Base-by-base conservation (phyloP, 345 rosid species). In the Leavenworthia alabamica region DNA sequence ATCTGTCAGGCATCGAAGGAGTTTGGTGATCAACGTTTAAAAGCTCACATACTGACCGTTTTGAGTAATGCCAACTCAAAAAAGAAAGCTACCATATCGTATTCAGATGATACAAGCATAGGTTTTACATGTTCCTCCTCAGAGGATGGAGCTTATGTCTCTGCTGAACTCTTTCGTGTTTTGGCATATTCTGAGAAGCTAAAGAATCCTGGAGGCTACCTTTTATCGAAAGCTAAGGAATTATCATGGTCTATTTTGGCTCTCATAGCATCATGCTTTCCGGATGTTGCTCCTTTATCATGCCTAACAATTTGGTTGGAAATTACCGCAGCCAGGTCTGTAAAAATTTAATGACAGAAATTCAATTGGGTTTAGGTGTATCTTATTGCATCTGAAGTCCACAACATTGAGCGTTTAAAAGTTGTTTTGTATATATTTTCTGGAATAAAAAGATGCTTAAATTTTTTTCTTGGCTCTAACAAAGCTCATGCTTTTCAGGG, bases 251-350 rank as follows among this genome's bases (percentile, higher is more conserved):
- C 97, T 46, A 78, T 87, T 62, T 82, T 93, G 84, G 99, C 92
- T 47, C 84, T 90, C 82, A 77, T 89, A 71, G 99, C 97, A 17
- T 93, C 97, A 45, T 93, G 99, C 81, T 93, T 87, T 74, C 75
- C 90, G 22, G 96, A 93, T 65, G 93, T 82, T 56, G 74, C 85
- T 71, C 88, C 97, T 39, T 71, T 87, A 61, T 80, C 88, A 53
- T 93, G 97, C 81, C 80, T 89, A 46, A 78, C 93, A 31, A 84
- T 82, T 75, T 93, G 99, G 99, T 82, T 93, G 81, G 99, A 93
- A 81, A 93, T 93, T 69, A 89, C 97, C 27, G 99, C 97, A 39
- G 97, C 96, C 79, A 93, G 99, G 99, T 93, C 35, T 50, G 51
- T 15, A 39, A 51, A 33, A 58, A 19, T 27, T 48, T 16, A 23